phyloP scores from a whole-genome alignment of 768 basidiomycete genomes.

The Mrakia frigida region DNA sequence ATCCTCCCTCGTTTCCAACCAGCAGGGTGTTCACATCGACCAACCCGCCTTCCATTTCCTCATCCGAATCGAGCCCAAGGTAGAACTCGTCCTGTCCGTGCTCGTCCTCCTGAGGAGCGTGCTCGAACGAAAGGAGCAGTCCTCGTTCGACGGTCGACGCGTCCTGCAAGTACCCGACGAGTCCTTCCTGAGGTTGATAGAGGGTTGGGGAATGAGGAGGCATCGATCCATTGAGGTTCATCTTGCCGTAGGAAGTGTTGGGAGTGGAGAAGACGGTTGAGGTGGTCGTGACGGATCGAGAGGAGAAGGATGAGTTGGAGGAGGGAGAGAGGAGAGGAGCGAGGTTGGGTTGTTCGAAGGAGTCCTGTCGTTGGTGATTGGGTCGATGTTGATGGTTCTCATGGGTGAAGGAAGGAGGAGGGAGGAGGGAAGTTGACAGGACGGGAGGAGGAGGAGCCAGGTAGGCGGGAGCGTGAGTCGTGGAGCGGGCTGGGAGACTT shows the following conservation, averaged over 20 bases:
- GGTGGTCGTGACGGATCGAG: not conserved
- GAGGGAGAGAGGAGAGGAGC: constrained; percentile 1
- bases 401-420: not conserved
- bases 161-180: not conserved
- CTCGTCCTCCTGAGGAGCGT: too few relatives aligned
- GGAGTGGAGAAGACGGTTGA: not conserved
- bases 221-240: not conserved
- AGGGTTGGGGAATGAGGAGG: not conserved
- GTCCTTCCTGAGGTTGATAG: not conserved
- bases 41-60: too few relatives aligned
- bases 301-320: not conserved
- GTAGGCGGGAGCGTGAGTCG: not conserved
- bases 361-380: not conserved
- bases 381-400: not conserved
- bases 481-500: not conserved
- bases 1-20: too few relatives aligned
- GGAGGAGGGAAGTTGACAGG: not conserved
- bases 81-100: too few relatives aligned
- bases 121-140: too few relatives aligned
- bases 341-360: not conserved
- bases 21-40: too few relatives aligned
- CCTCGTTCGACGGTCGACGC: too few relatives aligned
- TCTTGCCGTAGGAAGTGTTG: not conserved
- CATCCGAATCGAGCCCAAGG: too few relatives aligned
- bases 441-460: not conserved